Evolutionary conservation across 495 filamentous ascomycete genomes (phyloP).

Genomic region (Achaetomiella virescens): DNA sequence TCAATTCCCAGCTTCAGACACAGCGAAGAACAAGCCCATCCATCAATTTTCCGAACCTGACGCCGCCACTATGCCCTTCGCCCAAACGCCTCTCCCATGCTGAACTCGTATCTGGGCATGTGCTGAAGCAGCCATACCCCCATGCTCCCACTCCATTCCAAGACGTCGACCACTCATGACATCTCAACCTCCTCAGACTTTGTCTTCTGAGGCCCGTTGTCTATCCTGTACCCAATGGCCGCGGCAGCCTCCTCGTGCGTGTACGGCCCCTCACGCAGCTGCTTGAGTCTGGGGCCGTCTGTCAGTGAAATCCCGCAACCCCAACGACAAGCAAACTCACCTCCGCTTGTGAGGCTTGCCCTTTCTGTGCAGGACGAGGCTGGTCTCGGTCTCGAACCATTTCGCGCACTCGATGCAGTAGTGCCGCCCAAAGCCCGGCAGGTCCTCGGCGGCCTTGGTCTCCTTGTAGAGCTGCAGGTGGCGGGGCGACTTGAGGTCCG

Average conservation of each 20-base stretch:
- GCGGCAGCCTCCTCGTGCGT: conserved; percentile 80
- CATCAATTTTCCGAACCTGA: not conserved
- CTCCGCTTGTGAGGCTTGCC: conserved; percentile 90
- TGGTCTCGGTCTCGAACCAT: conserved; percentile 86
- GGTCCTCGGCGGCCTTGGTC: conserved; percentile 74
- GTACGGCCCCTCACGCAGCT: conserved; percentile 75
- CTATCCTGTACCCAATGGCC: conserved; percentile 52
- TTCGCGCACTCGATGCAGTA: conserved; percentile 95
- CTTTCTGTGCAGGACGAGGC: conserved; percentile 65
- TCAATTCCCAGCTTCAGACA: not conserved
- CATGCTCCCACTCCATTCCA: no score
- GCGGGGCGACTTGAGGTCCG: conserved; percentile 66
- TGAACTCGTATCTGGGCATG: not conserved
- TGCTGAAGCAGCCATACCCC: not conserved
- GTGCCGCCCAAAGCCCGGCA: conserved; percentile 72
- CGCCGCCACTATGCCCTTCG: not conserved
- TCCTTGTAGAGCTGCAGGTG: conserved; percentile 73
- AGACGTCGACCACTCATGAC: conserved; percentile 14
- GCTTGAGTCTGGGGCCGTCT: conserved; percentile 51
- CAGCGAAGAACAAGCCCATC: not conserved
- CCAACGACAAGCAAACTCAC: conserved; percentile 40
- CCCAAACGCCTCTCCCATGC: conserved; percentile 8
- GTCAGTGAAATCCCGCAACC: not conserved
- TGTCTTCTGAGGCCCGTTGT: conserved; percentile 24
- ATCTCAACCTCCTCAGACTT: conserved; percentile 26